Evolutionary conservation across 148 eudicot genomes (phyloP), one percentile per base, ranked within the genome.

Genomic region (Agrostemma githago): DNA sequence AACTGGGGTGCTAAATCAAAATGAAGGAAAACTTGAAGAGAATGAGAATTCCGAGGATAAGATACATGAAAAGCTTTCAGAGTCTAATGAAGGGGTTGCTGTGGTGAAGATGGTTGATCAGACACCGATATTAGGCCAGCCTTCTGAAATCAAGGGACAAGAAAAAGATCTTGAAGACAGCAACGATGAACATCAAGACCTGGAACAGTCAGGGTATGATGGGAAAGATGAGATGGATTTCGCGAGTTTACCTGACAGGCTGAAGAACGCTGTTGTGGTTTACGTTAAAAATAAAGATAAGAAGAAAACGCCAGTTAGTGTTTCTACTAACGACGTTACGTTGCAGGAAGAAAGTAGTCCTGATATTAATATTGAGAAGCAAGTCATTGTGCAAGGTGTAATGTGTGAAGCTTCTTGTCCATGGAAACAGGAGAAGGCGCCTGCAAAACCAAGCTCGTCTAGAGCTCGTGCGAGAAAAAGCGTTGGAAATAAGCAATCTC

Each of bases 331-430:
- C 42, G 10, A 62, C 5, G 51, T 62, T 37, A 67, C 26, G 39
- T 70, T 37, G 58, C 63, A 37, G 42, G 74, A 57, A 62, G 53
- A 79, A 56, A 48, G 46, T 37, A 46, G 37, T 3, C 71, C 46
- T 75, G 76, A 69, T 67, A 20, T 71, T 62, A 79, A 41, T 40
- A 62, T 26, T 77, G 81, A 59, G 44, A 70, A 34, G 19, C 79
- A 68, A n/a, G 61, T 79, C 63, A 21, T 83, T 68, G 90, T 88
- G 68, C 82, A 74, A 70, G 87, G 87, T 71, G 76, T 86, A 73
- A 85, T 82, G 84, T 84, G 88, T 73, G 83, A 77, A 38, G 77
- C 78, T 67, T 62, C 79, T 72, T 66, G 78, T 77, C 84, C 86
- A n/a, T 80, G 75, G 80, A 79, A 44, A 77, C 68, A 62, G 72